Base-by-base conservation (phyloP, 805 yeast species). In the Metschnikowia drakensbergensis region DNA sequence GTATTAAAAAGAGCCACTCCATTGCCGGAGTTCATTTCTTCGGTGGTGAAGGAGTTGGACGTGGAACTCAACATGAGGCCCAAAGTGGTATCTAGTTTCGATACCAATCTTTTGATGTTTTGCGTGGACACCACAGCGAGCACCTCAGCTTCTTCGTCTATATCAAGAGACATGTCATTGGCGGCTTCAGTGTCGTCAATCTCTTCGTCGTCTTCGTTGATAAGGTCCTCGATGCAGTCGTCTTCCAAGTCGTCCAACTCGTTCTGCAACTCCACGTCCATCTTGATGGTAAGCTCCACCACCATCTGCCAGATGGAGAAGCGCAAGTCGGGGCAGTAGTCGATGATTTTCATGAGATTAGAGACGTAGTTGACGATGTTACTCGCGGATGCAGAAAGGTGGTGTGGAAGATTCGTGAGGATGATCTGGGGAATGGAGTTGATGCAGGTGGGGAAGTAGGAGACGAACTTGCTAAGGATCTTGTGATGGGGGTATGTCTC, bases 191-290 rank as follows among this genome's bases (percentile, higher is more conserved):
- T 29, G 35, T 40, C 43, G 6, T 70, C 80, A 8, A 61, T 68
- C 7, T 76, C 82, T 6, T 79, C 83, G 9, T 80, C 78, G 9
- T 60, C 66, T 3, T 71, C 75, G 49, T 68, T 68, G 17, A 72
- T 68, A 33, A 72, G 64, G 27, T 78, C 84, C 39, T 83, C 81
- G 47, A 81, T 86, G 48, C 69, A 71, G 32, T 72, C 77, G 54
- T 87, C 94, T 61, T 87, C 96, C 48, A 85, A 69, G 55, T 88
- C 96, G 58, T 90, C 96, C 49, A 88, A 68, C 58, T 86, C 94
- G 61, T 88, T 89, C 60, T 89, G 96, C 49, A 91, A 73, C 65
- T 90, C 98, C 4, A 91, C 97, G 66, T 92, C 99, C 41, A 94
- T 73, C 54, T 88, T 86, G 50, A 94, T 88, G 48, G 87, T 77